Percentiles rank a stretch among this genome's conserved stretches.
Conservation (phyloP, 495 filamentous ascomycete species). For the Bacidia rubella region DNA sequence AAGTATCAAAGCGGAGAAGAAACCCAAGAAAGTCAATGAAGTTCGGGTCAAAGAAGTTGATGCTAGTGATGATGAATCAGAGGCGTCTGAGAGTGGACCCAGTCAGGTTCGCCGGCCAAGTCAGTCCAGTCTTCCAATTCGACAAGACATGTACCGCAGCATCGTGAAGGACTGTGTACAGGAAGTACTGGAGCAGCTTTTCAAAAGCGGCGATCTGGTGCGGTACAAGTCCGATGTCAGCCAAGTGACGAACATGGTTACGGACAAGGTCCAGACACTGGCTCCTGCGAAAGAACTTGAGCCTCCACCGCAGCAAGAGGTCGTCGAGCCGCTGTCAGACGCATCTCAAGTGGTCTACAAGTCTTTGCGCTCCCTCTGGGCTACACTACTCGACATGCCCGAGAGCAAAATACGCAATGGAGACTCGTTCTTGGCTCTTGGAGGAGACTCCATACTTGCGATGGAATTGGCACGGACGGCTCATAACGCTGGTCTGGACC, state of each 20-base stretch:
- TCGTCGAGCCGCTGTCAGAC: not conserved
- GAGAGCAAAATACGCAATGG: conserved; percentile 28
- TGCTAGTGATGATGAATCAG: not conserved
- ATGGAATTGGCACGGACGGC: conserved; percentile 55
- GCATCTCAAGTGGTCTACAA: conserved; percentile 11
- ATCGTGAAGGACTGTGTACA: conserved; percentile 2
- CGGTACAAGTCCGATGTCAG: conserved; percentile 24
- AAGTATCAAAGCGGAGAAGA: not conserved
- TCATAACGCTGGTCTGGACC: conserved; percentile 35
- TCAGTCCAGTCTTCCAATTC: not conserved
- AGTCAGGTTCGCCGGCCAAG: not conserved
- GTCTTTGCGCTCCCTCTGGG: conserved; percentile 34
- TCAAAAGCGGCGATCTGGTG: conserved; percentile 36
- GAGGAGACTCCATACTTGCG: conserved; percentile 46
- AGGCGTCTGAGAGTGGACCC: not conserved
- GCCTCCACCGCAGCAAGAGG: not conserved
- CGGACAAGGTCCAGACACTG: conserved; percentile 1
- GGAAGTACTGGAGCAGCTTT: conserved; percentile 17
- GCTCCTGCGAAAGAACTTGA: not conserved
- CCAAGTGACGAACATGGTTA: conserved; percentile 1
- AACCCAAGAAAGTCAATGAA: not conserved
- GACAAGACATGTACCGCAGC: not conserved
- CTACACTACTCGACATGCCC: conserved; percentile 29
- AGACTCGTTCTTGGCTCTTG: conserved; percentile 36
- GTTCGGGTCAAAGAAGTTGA: not conserved